Conservation (phyloP, 2,329 filamentous ascomycete genomes). For the Trichoderma oligosporum region DNA sequence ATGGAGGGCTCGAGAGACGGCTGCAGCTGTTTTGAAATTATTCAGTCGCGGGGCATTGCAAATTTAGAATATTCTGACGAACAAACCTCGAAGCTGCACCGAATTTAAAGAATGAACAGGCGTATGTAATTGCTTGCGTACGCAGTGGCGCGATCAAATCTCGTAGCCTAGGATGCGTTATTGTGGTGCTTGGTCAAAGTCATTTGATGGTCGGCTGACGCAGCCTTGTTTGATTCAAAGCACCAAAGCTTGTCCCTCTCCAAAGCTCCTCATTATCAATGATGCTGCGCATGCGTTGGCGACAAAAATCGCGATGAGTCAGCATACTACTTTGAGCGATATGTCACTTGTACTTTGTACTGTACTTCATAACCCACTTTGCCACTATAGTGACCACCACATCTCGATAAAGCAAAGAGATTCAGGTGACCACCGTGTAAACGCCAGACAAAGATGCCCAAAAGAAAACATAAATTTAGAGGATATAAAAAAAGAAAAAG, state of each 20-base stretch:
- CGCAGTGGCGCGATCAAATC: conserved; percentile 8
- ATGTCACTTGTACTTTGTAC: too few species aligned
- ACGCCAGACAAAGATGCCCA: too few species aligned
- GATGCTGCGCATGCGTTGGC: background rate
- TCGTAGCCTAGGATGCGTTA: background rate
- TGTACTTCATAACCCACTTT: too few species aligned
- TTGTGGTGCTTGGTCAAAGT: background rate
- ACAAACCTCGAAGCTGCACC: conserved; percentile 6
- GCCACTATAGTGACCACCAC: too few species aligned
- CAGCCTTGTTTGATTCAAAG: conserved; percentile 6
- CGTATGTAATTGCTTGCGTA: conserved; percentile 17
- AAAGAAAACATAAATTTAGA: too few species aligned
- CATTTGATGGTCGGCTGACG: conserved; percentile 7
- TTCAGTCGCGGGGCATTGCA: background rate
- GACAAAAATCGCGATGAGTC: too few species aligned
- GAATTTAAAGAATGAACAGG: background rate
- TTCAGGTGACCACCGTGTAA: too few species aligned
- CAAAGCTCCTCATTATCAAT: background rate
- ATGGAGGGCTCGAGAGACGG: background rate
- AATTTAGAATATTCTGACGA: background rate
- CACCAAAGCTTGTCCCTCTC: background rate
- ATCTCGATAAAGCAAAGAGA: too few species aligned
- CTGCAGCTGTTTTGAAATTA: conserved; percentile 7
- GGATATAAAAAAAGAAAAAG: too few species aligned
- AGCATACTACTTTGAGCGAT: too few species aligned